Conservation (phyloP, 306 rosid genomes). For the Adenanthera pavonina region DNA sequence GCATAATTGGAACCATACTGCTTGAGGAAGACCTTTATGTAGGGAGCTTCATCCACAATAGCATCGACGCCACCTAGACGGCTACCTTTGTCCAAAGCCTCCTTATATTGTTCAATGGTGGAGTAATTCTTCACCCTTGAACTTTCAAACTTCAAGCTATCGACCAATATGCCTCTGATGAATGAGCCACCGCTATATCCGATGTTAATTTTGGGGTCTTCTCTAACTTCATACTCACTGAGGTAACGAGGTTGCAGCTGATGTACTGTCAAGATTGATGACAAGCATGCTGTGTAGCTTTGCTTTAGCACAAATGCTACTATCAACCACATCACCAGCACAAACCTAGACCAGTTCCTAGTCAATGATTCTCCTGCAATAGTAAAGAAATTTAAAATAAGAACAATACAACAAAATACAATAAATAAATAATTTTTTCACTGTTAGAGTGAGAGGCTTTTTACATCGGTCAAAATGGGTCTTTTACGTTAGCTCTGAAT, state of each 20-base stretch:
- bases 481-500: too few species aligned
- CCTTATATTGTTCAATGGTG: background rate
- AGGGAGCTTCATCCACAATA: background rate
- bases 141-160: background rate
- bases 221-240: background rate
- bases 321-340: slow-evolving; percentile 28
- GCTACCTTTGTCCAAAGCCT: background rate
- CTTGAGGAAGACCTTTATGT: background rate
- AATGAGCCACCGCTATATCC: background rate
- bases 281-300: slow-evolving; percentile 33
- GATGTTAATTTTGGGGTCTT: background rate
- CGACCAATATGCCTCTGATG: background rate
- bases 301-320: slow-evolving; percentile 10
- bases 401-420: too few species aligned
- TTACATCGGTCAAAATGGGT: background rate
- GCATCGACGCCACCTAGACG: background rate
- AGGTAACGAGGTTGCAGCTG: slow-evolving; percentile 8
- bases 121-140: background rate
- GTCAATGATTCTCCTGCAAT: slow-evolving; percentile 21
- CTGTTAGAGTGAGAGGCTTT: too few species aligned
- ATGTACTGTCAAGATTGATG: slow-evolving; percentile 31
- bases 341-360: slow-evolving; percentile 29
- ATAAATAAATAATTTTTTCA: too few species aligned
- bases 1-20: background rate
- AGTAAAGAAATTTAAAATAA: background rate